These are phyloP conservation scores for Exserohilum turcica DNA, from an alignment of 2,329 filamentous ascomycete species.

Conservation along the genomic window DNA sequence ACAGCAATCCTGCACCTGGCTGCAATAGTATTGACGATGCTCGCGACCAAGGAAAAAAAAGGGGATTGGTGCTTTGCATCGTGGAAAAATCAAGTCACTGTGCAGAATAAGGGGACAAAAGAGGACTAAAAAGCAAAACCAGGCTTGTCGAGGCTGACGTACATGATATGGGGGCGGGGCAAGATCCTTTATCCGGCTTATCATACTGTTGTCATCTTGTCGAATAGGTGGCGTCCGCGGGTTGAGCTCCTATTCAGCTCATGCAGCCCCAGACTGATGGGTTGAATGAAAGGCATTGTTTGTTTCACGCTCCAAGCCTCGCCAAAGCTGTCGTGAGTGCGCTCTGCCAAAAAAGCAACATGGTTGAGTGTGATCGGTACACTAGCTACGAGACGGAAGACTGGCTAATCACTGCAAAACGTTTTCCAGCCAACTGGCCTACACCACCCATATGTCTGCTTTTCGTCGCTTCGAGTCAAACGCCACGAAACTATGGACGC, in stretches of 20 bases:
- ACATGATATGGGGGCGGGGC: background rate
- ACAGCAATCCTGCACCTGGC: background rate
- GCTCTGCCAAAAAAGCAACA: constrained; percentile 1
- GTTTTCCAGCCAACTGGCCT: constrained; percentile 1
- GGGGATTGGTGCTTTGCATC: background rate
- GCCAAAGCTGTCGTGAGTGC: background rate
- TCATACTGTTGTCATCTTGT: background rate
- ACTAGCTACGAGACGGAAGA: background rate
- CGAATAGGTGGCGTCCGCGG: background rate
- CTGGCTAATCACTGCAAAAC: background rate
- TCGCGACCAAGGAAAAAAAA: background rate
- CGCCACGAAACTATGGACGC: background rate
- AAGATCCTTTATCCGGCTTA: background rate
- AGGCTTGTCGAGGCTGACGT: background rate
- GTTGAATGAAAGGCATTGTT: background rate
- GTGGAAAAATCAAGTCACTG: background rate
- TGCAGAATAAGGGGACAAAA: background rate
- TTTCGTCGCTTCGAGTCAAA: background rate
- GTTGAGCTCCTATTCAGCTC: background rate
- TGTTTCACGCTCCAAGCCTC: background rate
- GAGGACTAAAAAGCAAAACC: background rate
- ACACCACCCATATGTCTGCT: background rate
- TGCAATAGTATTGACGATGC: background rate
- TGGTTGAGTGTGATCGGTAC: background rate
- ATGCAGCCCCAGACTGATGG: background rate